Conservation (phyloP, 1,139 yeast species). For the Candida buenavistaensis region DNA sequence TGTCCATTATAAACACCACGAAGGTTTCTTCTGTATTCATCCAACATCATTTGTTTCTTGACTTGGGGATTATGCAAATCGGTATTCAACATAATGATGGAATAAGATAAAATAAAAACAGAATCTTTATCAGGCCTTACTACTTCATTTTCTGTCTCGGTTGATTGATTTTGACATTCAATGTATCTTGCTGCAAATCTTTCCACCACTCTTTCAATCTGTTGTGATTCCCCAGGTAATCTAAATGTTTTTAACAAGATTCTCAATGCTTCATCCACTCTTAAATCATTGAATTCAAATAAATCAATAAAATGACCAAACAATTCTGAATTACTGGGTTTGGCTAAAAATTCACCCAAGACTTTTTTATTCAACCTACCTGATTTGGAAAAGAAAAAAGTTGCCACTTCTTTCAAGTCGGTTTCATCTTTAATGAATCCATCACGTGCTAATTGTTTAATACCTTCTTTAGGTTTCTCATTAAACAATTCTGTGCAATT, state of each 20-base stretch:
- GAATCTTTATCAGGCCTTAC: constrained; percentile 74
- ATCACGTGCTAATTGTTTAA: constrained; percentile 57
- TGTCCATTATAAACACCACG: constrained; percentile 75
- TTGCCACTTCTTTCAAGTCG: constrained; percentile 64
- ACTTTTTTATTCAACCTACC: constrained; percentile 83
- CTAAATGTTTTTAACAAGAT: constrained; percentile 80
- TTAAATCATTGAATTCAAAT: constrained; percentile 72
- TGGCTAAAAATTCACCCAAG: constrained; percentile 83
- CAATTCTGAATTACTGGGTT: constrained; percentile 63
- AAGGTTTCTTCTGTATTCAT: constrained; percentile 75
- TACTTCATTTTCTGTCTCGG: constrained; percentile 27
- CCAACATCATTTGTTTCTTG: constrained; percentile 84
- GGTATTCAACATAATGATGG: constrained; percentile 75
- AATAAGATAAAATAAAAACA: constrained; percentile 70
- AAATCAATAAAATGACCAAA: constrained; percentile 64
- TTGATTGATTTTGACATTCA: constrained; percentile 19
- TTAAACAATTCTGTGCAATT: constrained; percentile 74
- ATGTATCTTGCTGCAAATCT: constrained; percentile 82
- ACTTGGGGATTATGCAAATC: constrained; percentile 79
- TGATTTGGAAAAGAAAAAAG: constrained; percentile 74
- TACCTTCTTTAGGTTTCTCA: constrained; percentile 74
- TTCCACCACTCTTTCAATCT: constrained; percentile 89
- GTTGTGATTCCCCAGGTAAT: constrained; percentile 96
- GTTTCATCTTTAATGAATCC: constrained; percentile 61
- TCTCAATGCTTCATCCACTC: constrained; percentile 93